phyloP scores from a whole-genome alignment of 192 early-diverging fungal genomes.

The Coemansia sp. region DNA sequence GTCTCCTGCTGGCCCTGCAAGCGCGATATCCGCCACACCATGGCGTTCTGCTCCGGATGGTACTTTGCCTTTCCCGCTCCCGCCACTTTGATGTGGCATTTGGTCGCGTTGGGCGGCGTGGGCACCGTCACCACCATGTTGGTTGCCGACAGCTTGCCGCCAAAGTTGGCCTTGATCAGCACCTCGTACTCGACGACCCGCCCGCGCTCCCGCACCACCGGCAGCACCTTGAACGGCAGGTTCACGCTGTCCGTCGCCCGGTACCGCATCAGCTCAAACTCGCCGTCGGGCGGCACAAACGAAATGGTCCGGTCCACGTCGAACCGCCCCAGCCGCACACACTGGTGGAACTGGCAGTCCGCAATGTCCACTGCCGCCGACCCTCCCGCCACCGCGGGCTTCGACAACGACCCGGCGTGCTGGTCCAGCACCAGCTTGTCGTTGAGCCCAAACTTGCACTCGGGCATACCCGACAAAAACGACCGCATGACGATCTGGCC shows the following conservation, averaged over 20 bases:
- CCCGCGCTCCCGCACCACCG: constrained; percentile 84
- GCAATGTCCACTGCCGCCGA: constrained; percentile 83
- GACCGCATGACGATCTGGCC: constrained; percentile 92
- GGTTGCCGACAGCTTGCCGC: constrained; percentile 82
- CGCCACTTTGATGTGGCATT: constrained; percentile 74
- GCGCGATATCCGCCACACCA: constrained; percentile 91
- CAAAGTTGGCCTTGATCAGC: constrained; percentile 85
- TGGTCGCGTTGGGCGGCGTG: constrained; percentile 86
- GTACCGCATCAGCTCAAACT: constrained; percentile 96
- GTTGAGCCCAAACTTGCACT: constrained; percentile 96
- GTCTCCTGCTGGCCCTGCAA: constrained; percentile 91
- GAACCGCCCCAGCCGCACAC: constrained; percentile 90
- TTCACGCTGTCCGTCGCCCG: constrained; percentile 94
- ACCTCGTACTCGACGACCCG: constrained; percentile 88
- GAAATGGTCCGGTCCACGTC: constrained; percentile 91
- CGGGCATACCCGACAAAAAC: constrained; percentile 95
- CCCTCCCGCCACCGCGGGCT: constrained; percentile 27
- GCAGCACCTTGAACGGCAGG: constrained; percentile 92
- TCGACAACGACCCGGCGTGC: constrained; percentile 28
- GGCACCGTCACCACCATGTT: constrained; percentile 87
- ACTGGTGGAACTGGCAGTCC: constrained; percentile 98
- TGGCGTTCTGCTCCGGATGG: constrained; percentile 85
- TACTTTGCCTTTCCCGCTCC: constrained; percentile 90
- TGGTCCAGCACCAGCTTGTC: constrained; percentile 89
- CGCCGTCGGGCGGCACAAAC: constrained; percentile 96